A percentile compares a stretch with the other conserved stretches of the same genome.
Evolutionary conservation across 768 basidiomycete genomes (phyloP).

Genomic region (Omphalotus guepiniiformis): DNA sequence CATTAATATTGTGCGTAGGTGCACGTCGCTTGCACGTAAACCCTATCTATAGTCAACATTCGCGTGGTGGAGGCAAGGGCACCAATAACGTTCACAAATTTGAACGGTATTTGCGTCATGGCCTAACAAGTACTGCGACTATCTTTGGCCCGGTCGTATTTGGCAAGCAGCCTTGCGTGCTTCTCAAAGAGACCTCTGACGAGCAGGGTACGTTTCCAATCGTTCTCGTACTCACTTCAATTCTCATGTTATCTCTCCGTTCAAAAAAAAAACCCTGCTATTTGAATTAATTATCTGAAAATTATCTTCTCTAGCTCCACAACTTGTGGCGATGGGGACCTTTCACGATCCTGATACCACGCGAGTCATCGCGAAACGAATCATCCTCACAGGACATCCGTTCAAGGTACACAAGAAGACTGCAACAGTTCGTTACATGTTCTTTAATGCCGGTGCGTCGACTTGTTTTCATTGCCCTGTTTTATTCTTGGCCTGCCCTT

Average conservation of each 20-base stretch:
- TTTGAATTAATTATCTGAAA: conserved; percentile 1
- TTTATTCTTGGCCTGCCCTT: too few species aligned
- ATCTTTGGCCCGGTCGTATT: conserved; percentile 87
- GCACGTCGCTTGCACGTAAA: conserved; percentile 80
- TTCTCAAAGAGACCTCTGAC: conserved; percentile 77
- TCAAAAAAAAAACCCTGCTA: conserved; percentile 3
- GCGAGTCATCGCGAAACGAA: conserved; percentile 88
- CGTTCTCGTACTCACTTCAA: conserved; percentile 2
- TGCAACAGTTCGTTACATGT: conserved; percentile 97
- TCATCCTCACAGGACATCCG: conserved; percentile 92
- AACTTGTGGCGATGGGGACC: conserved; percentile 86
- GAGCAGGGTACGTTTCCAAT: conserved; percentile 16
- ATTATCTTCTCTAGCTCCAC: conserved; percentile 47
- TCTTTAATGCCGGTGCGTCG: conserved; percentile 78
- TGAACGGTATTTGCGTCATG: conserved; percentile 84
- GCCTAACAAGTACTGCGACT: conserved; percentile 77
- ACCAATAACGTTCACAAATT: conserved; percentile 98
- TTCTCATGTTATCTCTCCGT: conserved; percentile 9
- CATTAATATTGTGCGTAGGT: conserved; percentile 84
- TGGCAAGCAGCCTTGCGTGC: conserved; percentile 75
- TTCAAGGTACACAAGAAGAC: conserved; percentile 97
- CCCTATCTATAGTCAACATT: conserved; percentile 91
- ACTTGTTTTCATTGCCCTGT: conserved; percentile 6
- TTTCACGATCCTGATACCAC: conserved; percentile 90
- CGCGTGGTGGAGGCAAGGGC: conserved; percentile 84